Base-by-base conservation (phyloP, 2,329 filamentous ascomycete species). In the Fusarium falciforme region DNA sequence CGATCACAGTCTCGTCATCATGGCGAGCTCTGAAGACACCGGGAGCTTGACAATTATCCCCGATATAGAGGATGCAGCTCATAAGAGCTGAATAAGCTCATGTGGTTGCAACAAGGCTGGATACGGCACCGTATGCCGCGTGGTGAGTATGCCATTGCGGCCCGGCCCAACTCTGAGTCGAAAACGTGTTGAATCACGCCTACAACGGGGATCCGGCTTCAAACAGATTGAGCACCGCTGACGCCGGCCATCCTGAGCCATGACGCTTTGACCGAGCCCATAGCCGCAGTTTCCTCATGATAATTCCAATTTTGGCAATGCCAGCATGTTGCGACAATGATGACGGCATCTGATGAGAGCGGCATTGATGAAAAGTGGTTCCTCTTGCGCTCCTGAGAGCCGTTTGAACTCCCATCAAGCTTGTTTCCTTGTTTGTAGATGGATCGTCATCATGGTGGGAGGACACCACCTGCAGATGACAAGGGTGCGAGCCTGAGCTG, bases 381-480 rank as follows among this genome's bases (percentile, higher is more conserved):
- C 47, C 25, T 52, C 47, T 35, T 31, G 36, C 54, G 52, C 49
- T 59, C 35, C 25, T 52, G 42, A 52, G 29, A 42, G 59, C 36
- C 33, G 47, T 54, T 64, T 57, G 62, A 40, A 49, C 67, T 68
- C 57, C 62, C 42, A 63, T 33, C 33, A 40, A 75, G 72, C 72
- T 75, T 25, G 36, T 71, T 76, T 72, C 73, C 71, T 73, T 66
- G 68, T 72, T 74, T 44, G 71, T 75, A 17, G 47, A 66, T 25
- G 38, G 72, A 68, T 71, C 72, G 40, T 62, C 64, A 38, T 55
- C 58, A 66, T 66, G 58, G 61, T 72, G 64, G 68, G 66, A 68
- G 64, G 49, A 72, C 36, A 67, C 27, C 36, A 31, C 64, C 40
- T 42, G 54, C 67, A 70, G 60, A 44, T 12, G 67, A 64, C 61